Evolutionary conservation across 2,329 filamentous ascomycete genomes (phyloP).

Genomic region (Tympanopsis confertula): DNA sequence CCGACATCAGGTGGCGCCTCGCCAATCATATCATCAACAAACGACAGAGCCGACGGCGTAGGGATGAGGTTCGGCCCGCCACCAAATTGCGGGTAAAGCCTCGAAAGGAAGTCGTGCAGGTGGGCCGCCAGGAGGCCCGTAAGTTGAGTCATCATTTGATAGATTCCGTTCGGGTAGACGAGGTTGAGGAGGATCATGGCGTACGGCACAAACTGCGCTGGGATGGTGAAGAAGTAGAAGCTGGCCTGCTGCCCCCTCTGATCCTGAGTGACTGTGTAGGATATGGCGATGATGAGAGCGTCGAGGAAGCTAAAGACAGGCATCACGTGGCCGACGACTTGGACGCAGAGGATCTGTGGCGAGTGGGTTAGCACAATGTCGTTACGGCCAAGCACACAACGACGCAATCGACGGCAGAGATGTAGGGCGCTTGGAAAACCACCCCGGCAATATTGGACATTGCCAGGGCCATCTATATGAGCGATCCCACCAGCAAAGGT

Average conservation of each 20-base stretch:
- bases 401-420: slow-evolving; percentile 17
- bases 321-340: slow-evolving; percentile 26
- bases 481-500: slow-evolving; percentile 44
- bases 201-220: slow-evolving; percentile 69
- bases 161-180: slow-evolving; percentile 46
- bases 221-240: slow-evolving; percentile 76
- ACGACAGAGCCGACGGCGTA: slow-evolving; percentile 62
- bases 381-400: slow-evolving; percentile 7
- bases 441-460: slow-evolving; percentile 25
- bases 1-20: slow-evolving; percentile 30
- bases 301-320: slow-evolving; percentile 35
- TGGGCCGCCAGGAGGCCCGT: slow-evolving; percentile 82
- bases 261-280: slow-evolving; percentile 78
- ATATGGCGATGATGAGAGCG: slow-evolving; percentile 67
- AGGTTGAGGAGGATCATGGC: slow-evolving; percentile 68
- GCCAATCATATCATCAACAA: slow-evolving; percentile 45
- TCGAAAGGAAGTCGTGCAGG: slow-evolving; percentile 77
- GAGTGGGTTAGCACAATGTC: slow-evolving; percentile 11
- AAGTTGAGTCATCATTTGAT: slow-evolving; percentile 47
- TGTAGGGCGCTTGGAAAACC: slow-evolving; percentile 53
- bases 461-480: neutral
- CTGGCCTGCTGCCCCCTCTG: slow-evolving; percentile 64
- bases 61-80: slow-evolving; percentile 66
- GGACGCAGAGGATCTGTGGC: slow-evolving; percentile 35
- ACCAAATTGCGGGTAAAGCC: slow-evolving; percentile 80